Evolutionary conservation across 2,329 filamentous ascomycete genomes (phyloP), one percentile per base, ranked within the genome.

Genomic region (Trichoderma sp.): DNA sequence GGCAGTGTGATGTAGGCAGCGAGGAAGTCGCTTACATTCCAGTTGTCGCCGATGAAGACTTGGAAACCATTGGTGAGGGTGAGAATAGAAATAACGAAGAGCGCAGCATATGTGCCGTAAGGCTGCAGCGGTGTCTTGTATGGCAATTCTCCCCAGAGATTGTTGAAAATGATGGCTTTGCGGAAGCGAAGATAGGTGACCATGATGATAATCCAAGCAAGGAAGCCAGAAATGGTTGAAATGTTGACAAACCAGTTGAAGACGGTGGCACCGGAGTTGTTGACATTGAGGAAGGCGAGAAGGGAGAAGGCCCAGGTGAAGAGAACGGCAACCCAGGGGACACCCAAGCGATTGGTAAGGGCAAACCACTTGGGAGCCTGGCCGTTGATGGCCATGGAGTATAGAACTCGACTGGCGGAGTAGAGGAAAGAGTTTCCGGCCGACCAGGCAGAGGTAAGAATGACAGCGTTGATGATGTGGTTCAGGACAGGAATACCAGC

Each of bases 41-140:
- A 95, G 32, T 90, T 84, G 8, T 84, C 82, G 0, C 89, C 88
- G 79, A 91, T 91, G 79, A 95, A 95, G 15, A 92, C 87, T 43
- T 90, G 87, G 81, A 94, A 95, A 1, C 92, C 93, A 76, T 93
- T 93, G 75, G 93, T 90, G 3, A 95, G 81, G 1, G 86, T 88
- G n/a, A 95, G 83, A 30, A 93, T 81, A 3, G 80, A 78, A 68
- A 93, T 86, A 28, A 89, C 78, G 18, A 86, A 78, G 1, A 93
- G 85, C 11, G 86, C 85, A 69, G 87, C 81, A 76, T 86, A 93
- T 0, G 91, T 87, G 2, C 88, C 89, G 77, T 91, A 94, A 0
- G 92, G 88, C 78, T 90, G 87, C 14, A 85, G 78, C 0, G 82
- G 81, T 0, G 87, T 87, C 65, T 77, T 81, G 82, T 86, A 90